Conservation (phyloP, 176 grass and related monocot species). For the Pontederia crassipes region DNA sequence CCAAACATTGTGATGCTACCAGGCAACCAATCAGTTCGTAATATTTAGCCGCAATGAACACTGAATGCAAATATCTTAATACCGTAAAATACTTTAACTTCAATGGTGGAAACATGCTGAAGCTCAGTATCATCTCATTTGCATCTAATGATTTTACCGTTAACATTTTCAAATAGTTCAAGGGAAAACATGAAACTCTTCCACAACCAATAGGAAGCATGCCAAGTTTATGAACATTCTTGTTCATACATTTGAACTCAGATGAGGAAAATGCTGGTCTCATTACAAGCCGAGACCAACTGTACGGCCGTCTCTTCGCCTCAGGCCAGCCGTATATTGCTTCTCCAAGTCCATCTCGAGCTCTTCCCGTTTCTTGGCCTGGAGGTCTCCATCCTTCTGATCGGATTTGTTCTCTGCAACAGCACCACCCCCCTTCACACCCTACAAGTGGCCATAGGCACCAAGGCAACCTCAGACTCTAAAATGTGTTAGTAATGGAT, state of each 20-base stretch:
- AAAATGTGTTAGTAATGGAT: slow-evolving; percentile 65
- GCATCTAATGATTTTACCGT: no score
- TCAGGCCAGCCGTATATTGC: slow-evolving; percentile 82
- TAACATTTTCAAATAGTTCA: not conserved
- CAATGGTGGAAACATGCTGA: no score
- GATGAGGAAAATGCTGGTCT: not conserved
- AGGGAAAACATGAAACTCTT: not conserved
- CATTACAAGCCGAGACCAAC: slow-evolving; percentile 88
- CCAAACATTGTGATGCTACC: no score
- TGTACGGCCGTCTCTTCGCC: slow-evolving; percentile 80
- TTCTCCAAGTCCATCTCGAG: slow-evolving; percentile 94
- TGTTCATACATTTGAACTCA: not conserved
- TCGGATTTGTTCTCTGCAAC: slow-evolving; percentile 28
- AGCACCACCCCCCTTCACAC: slow-evolving; percentile 59
- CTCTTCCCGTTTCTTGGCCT: slow-evolving; percentile 68
- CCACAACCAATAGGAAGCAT: not conserved
- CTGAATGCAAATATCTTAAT: no score
- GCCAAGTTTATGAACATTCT: not conserved
- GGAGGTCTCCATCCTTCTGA: slow-evolving; percentile 30
- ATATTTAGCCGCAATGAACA: no score
- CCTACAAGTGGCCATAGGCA: slow-evolving; percentile 87
- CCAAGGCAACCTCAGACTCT: slow-evolving; percentile 99
- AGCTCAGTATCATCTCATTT: no score
- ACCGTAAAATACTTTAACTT: no score
- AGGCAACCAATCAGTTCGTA: no score